phyloP scores from a whole-genome alignment of 2,329 filamentous ascomycete genomes.

The Colletotrichum lindemuthianum region DNA sequence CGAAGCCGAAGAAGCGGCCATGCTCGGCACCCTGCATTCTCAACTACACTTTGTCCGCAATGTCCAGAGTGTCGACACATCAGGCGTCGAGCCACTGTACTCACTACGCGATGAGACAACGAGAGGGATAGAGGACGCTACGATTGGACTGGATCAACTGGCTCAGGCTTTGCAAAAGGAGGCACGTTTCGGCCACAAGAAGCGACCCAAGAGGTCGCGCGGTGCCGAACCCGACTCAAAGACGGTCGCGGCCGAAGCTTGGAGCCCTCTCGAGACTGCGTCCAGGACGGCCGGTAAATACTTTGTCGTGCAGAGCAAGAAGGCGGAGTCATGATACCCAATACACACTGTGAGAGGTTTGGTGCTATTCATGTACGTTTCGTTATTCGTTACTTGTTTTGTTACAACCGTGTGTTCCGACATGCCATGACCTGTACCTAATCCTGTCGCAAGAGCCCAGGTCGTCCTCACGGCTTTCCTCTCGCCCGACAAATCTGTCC shows the following conservation, averaged over 20 bases:
- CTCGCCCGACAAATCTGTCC: slow-evolving; percentile 12
- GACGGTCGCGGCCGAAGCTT: slow-evolving; percentile 65
- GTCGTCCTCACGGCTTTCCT: slow-evolving; percentile 2
- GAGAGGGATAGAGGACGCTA: slow-evolving; percentile 62
- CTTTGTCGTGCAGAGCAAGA: slow-evolving; percentile 78
- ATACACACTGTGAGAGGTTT: slow-evolving; percentile 12
- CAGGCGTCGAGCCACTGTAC: slow-evolving; percentile 76
- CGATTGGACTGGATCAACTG: slow-evolving; percentile 68
- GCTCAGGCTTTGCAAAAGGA: slow-evolving; percentile 68
- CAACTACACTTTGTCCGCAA: slow-evolving; percentile 93
- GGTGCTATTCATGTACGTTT: slow-evolving; percentile 13
- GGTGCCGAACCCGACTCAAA: slow-evolving; percentile 44
- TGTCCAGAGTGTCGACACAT: slow-evolving; percentile 82
- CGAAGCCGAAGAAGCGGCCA: slow-evolving; percentile 70
- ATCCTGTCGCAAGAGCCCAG: slow-evolving; percentile 9
- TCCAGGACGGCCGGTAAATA: slow-evolving; percentile 74
- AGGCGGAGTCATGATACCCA: slow-evolving; percentile 38
- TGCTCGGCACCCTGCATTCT: slow-evolving; percentile 79
- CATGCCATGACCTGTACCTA: slow-evolving; percentile 5
- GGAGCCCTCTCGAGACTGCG: slow-evolving; percentile 76
- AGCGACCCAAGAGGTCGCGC: slow-evolving; percentile 52
- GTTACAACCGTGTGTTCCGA: slow-evolving; percentile 4
- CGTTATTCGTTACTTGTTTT: slow-evolving; percentile 19
- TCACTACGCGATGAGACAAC: slow-evolving; percentile 84
- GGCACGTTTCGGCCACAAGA: slow-evolving; percentile 66